These are phyloP conservation scores for Dimocarpus longan DNA, from an alignment of 345 rosid species.

Conservation along the genomic window DNA sequence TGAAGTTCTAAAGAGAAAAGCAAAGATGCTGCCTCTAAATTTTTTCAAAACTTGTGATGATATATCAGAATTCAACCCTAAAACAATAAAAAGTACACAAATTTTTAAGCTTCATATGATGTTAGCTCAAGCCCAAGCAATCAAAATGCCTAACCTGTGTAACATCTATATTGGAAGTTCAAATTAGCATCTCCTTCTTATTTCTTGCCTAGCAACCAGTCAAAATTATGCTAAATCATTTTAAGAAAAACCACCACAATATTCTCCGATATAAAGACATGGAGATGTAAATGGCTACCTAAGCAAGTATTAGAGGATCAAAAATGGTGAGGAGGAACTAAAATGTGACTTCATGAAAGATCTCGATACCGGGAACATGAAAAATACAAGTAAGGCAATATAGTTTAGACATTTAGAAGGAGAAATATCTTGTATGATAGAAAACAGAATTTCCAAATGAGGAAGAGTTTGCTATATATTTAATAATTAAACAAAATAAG, in stretches of 20 bases:
- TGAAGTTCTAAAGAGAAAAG: background rate
- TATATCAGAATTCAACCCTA: background rate
- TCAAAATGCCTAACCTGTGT: background rate
- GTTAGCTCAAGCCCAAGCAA: background rate
- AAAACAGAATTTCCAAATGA: background rate
- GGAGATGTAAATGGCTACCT: background rate
- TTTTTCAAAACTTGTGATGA: background rate
- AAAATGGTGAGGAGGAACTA: background rate
- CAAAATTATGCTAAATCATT: background rate
- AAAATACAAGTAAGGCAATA: background rate
- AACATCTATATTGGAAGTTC: background rate
- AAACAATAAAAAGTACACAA: background rate
- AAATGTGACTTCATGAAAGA: background rate
- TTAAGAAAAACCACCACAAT: background rate
- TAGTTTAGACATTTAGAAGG: background rate
- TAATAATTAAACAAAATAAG: background rate
- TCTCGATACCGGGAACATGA: background rate
- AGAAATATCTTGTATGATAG: background rate
- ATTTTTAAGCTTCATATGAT: constrained; percentile 1
- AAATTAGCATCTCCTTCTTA: background rate
- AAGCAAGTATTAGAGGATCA: background rate
- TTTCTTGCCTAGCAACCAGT: background rate
- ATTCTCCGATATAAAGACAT: background rate
- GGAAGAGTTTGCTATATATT: background rate
- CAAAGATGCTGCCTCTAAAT: background rate